phyloP scores from a whole-genome alignment of 805 yeast species.

The Teunomyces stri region DNA sequence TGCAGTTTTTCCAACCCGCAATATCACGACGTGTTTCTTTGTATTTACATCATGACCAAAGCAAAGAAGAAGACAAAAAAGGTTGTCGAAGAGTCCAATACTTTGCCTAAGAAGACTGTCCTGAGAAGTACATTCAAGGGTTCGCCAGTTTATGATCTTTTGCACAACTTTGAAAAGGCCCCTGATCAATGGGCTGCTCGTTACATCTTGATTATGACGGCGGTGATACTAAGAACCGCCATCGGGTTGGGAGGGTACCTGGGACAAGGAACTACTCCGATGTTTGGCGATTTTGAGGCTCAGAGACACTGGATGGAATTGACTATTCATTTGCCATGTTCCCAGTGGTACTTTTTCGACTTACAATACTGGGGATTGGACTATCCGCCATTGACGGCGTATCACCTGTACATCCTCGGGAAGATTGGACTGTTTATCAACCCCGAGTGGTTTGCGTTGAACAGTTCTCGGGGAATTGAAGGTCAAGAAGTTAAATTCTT shows the following conservation, averaged over 20 bases:
- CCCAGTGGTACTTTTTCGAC: conserved; percentile 86
- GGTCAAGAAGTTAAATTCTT: conserved; percentile 63
- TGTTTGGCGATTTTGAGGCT: conserved; percentile 95
- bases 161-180: conserved; percentile 76
- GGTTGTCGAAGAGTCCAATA: background rate
- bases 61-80: conserved; percentile 10
- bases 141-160: conserved; percentile 74
- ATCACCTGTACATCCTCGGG: conserved; percentile 82
- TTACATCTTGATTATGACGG: conserved; percentile 68
- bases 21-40: background rate
- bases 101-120: background rate
- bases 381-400: conserved; percentile 96
- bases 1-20: conserved; percentile 2
- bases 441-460: conserved; percentile 72
- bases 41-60: conserved; percentile 8
- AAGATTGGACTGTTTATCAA: conserved; percentile 63
- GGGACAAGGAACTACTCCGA: conserved; percentile 69
- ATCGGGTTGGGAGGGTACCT: conserved; percentile 88
- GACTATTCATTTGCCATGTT: conserved; percentile 70
- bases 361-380: conserved; percentile 94
- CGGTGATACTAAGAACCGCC: conserved; percentile 75
- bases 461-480: conserved; percentile 75
- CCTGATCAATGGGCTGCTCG: conserved; percentile 90
- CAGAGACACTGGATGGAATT: conserved; percentile 98
- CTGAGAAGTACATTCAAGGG: conserved; percentile 33